phyloP scores from a whole-genome alignment of 768 basidiomycete genomes.

The Podaxis sp. region DNA sequence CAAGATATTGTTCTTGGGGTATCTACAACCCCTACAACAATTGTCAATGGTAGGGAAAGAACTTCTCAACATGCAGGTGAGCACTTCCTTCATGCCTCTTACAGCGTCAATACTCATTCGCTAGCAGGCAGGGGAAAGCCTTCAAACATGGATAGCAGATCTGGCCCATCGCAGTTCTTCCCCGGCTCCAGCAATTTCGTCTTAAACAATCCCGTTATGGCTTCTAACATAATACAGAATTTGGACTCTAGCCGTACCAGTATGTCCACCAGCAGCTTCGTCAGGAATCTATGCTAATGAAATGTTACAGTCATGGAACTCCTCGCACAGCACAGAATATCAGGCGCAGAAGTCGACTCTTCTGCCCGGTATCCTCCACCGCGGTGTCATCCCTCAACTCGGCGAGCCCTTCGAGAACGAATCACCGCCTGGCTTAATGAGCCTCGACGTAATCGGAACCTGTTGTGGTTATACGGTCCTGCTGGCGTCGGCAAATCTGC shows the following conservation, averaged over 20 bases:
- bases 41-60: neutral
- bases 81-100: neutral
- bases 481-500: neutral
- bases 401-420: neutral
- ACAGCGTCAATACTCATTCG: neutral
- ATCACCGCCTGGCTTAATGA: neutral
- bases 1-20: neutral
- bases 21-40: neutral
- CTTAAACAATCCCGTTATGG: neutral
- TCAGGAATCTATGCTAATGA: neutral
- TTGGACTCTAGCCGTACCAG: neutral
- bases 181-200: neutral
- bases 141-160: neutral
- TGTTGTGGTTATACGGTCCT: neutral
- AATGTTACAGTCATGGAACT: neutral
- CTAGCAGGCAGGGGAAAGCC: neutral
- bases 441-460: neutral
- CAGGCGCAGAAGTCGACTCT: neutral
- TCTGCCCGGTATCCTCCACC: neutral
- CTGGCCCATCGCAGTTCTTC: neutral
- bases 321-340: neutral
- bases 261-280: neutral
- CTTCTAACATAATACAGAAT: neutral
- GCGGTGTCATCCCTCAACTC: neutral
- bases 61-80: neutral